Percentiles rank a stretch among this genome's conserved stretches.
Evolutionary conservation across 768 basidiomycete genomes (phyloP).

Genomic region (Piloderma croceum): DNA sequence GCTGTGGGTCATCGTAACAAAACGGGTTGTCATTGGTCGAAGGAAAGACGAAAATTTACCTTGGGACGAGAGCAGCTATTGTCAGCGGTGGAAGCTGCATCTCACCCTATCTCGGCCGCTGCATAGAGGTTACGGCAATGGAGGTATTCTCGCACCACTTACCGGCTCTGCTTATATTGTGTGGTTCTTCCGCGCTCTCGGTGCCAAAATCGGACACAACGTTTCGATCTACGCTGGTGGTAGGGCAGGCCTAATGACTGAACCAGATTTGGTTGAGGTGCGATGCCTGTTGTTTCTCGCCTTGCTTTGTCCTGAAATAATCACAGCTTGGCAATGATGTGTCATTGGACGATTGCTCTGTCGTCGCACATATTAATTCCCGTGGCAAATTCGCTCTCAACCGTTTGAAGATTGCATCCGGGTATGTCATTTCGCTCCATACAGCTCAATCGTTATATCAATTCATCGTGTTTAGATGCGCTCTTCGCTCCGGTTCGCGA

Average conservation of each 20-base stretch:
- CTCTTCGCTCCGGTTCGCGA: slow-evolving; percentile 41
- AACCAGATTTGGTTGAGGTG: slow-evolving; percentile 42
- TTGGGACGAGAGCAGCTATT: slow-evolving; percentile 45
- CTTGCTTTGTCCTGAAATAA: slow-evolving; percentile 1
- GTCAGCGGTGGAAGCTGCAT: slow-evolving; percentile 47
- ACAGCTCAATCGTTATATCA: background rate
- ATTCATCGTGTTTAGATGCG: slow-evolving; percentile 24
- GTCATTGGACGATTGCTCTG: slow-evolving; percentile 40
- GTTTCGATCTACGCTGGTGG: slow-evolving; percentile 38
- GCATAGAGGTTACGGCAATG: slow-evolving; percentile 37
- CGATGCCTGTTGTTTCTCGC: slow-evolving; percentile 1
- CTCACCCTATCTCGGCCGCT: slow-evolving; percentile 32
- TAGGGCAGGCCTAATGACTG: slow-evolving; percentile 39
- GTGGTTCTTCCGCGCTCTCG: slow-evolving; percentile 40
- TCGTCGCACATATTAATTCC: slow-evolving; percentile 45
- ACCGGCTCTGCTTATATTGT: slow-evolving; percentile 39
- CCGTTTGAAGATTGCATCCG: slow-evolving; percentile 35
- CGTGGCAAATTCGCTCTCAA: slow-evolving; percentile 42
- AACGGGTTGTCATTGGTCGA: slow-evolving; percentile 40
- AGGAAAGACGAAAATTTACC: slow-evolving; percentile 34
- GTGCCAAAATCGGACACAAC: slow-evolving; percentile 40
- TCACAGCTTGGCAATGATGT: slow-evolving; percentile 38
- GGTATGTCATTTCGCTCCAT: slow-evolving; percentile 15
- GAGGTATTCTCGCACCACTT: slow-evolving; percentile 35
- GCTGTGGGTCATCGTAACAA: slow-evolving; percentile 36